These are phyloP conservation scores for Hibiscus tridactylites DNA, from an alignment of 345 rosid genomes.

Conservation along the genomic window DNA sequence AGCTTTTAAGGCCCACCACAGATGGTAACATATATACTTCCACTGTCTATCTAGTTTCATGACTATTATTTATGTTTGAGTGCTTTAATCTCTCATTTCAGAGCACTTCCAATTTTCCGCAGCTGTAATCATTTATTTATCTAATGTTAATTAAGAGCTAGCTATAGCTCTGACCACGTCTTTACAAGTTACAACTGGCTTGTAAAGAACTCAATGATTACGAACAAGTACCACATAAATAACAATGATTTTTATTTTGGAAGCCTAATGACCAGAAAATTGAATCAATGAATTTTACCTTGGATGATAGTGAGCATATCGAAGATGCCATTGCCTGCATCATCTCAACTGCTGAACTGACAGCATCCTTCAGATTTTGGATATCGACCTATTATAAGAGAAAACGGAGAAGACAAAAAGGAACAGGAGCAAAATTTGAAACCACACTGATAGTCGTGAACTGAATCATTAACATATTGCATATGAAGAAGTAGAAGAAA, in stretches of 20 bases:
- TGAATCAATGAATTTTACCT: slow-evolving; percentile 37
- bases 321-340: slow-evolving; percentile 87
- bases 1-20: not conserved
- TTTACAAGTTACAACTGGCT: not conserved
- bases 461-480: not conserved
- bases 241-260: not conserved
- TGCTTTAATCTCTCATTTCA: not conserved
- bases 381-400: slow-evolving; percentile 48
- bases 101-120: too few species aligned
- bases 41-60: not conserved
- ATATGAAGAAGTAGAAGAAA: not conserved
- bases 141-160: not conserved
- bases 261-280: slow-evolving; percentile 2
- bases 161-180: not conserved
- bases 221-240: not conserved
- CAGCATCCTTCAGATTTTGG: slow-evolving; percentile 76
- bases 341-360: slow-evolving; percentile 69
- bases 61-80: not conserved
- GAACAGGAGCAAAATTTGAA: slow-evolving; percentile 4
- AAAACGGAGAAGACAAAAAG: slow-evolving; percentile 4
- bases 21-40: not conserved
- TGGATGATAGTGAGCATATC: slow-evolving; percentile 43
- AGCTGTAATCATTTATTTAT: not conserved
- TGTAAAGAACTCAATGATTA: not conserved
- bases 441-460: not conserved